Percentiles rank a stretch among this genome's conserved stretches.
These are phyloP conservation scores for Nyssa sinensis DNA, from an alignment of 148 eudicot genomes.

Conservation along the genomic window DNA sequence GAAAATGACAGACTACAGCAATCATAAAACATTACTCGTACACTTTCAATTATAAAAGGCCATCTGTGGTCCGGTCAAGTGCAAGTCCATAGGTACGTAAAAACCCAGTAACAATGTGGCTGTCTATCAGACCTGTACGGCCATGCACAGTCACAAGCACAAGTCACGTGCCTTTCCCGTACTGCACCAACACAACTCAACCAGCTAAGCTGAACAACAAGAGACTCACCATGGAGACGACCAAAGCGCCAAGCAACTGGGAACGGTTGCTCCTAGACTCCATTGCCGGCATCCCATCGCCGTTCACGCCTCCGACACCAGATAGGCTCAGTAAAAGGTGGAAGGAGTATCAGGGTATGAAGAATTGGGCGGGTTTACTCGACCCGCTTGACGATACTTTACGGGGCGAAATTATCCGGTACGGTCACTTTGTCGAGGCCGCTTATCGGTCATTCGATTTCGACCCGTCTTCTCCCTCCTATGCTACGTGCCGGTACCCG, in stretches of 20 bases:
- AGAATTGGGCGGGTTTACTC: slow-evolving; percentile 75
- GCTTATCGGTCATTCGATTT: slow-evolving; percentile 66
- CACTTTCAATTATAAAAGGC: slow-evolving; percentile 4
- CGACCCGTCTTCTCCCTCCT: slow-evolving; percentile 48
- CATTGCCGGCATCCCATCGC: background rate
- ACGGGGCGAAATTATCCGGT: slow-evolving; percentile 64
- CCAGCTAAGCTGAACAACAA: background rate
- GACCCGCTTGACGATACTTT: slow-evolving; percentile 74
- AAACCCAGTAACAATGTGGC: slow-evolving; percentile 9
- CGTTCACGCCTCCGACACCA: background rate
- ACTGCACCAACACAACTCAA: slow-evolving; percentile 1
- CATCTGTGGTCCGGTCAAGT: background rate
- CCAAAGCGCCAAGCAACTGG: background rate
- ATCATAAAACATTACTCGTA: too few species aligned
- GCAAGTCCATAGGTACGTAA: background rate
- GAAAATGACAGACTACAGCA: too few species aligned
- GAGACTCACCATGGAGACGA: too few species aligned
- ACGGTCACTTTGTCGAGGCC: slow-evolving; percentile 73
- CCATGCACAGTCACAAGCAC: slow-evolving; percentile 16
- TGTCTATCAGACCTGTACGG: slow-evolving; percentile 11
- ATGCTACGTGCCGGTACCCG: slow-evolving; percentile 38
- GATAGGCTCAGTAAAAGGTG: slow-evolving; percentile 37
- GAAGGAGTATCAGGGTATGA: slow-evolving; percentile 71
- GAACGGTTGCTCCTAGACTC: slow-evolving; percentile 1
- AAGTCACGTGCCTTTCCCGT: background rate